Evolutionary conservation across 805 yeast species (phyloP).

Genomic region (Kodamaea kaohsiungensis): DNA sequence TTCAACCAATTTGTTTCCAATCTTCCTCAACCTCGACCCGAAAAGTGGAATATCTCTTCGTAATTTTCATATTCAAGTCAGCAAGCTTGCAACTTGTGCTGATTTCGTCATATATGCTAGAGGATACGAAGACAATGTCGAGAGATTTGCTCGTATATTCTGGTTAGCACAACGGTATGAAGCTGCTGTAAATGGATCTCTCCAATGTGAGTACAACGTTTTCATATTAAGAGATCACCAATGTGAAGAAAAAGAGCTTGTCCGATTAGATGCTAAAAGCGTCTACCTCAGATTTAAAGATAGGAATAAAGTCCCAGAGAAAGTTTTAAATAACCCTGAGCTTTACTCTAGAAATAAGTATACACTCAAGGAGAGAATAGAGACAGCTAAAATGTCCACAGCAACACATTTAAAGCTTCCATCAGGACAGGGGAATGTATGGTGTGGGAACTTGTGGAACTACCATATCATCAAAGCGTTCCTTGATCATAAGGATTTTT

Average conservation of each 20-base stretch:
- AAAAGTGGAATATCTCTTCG: conserved; percentile 73
- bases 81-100: conserved; percentile 73
- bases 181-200: conserved; percentile 9
- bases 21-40: conserved; percentile 64
- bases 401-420: conserved; percentile 54
- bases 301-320: background rate
- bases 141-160: conserved; percentile 31
- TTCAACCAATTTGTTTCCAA: conserved; percentile 46
- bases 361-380: conserved; percentile 59
- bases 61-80: conserved; percentile 82
- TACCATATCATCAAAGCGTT: conserved; percentile 43
- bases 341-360: background rate
- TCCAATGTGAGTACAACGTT: conserved; percentile 19
- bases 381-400: conserved; percentile 78
- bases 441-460: conserved; percentile 86
- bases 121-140: conserved; percentile 14
- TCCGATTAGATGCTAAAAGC: conserved; percentile 3
- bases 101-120: conserved; percentile 69
- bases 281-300: conserved; percentile 1
- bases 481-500: conserved; percentile 12
- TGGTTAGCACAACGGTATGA: conserved; percentile 40
- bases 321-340: background rate
- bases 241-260: background rate
- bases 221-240: conserved; percentile 19
- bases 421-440: conserved; percentile 44